Base-by-base conservation (phyloP, 2,329 filamentous ascomycete species). In the Salinomyces thailandicus region DNA sequence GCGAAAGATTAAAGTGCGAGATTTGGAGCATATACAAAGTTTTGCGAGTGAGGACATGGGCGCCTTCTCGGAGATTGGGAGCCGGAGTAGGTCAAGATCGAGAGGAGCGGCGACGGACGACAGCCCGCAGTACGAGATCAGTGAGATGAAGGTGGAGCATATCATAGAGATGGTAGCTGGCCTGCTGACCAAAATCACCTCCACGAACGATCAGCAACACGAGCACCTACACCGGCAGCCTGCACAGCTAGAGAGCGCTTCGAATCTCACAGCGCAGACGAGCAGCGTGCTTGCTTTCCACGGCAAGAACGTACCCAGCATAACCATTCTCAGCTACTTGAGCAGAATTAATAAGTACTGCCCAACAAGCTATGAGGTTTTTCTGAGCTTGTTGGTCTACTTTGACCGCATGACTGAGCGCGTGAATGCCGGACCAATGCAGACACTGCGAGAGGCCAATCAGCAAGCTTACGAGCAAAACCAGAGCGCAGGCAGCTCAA, bases 141-240 rank as follows among this genome's bases (percentile, higher is more conserved):
- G 87, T 63, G 83, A 77, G 36, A 96, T 98, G 89, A 91, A 91
- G 35, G 93, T 96, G 37, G 78, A 81, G 47, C 89, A 98, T 56
- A 85, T 98, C 49, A 98, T 98, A 57, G 89, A 96, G 62, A 96
- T 98, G 91, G 91, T 98, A 3, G 91, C 91, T 4, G 91, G 87
- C 5, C 72, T 98, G 16, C 69, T 98, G 44, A 94, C 89, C 38
- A 96, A 96, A 61, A 98, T 98, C 51, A 96, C 91, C 5, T 85
- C 85, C 3, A 95, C 89, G 39, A 98, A 98, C 57, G 91, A 98
- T 58, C 68, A 81, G 35, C 87, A 96, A 58, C 89, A 96, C 61
- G 85, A 95, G 57, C 83, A 87, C 45, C 63, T 94, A 47, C 85
- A 95, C 61, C 77, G 85, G 38, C 73, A 77, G 42, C 74, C 82